phyloP scores from a whole-genome alignment of 2,329 filamentous ascomycete species.

The Endocalyx cinctus region DNA sequence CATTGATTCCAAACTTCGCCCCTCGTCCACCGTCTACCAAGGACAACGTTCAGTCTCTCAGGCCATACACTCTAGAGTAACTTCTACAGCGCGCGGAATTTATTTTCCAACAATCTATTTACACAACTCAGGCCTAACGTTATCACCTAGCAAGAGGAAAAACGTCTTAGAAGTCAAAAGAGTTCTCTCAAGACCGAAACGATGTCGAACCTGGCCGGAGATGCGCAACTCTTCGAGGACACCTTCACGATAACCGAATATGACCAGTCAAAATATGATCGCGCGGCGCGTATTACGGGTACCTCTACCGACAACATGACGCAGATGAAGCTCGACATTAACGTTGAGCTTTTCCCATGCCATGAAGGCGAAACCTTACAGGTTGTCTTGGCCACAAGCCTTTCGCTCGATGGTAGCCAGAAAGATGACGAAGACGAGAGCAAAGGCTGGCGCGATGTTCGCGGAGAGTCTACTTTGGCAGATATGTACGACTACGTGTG shows the following conservation, averaged over 20 bases:
- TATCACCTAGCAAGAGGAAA: too few species aligned
- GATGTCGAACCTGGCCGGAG: slow-evolving; percentile 61
- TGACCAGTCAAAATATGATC: slow-evolving; percentile 89
- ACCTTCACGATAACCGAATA: slow-evolving; percentile 76
- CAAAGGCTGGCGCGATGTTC: slow-evolving; percentile 77
- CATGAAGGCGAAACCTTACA: slow-evolving; percentile 70
- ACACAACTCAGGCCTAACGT: too few species aligned
- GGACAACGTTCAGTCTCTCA: too few species aligned
- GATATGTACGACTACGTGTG: slow-evolving; percentile 87
- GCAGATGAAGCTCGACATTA: slow-evolving; percentile 83
- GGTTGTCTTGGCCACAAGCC: slow-evolving; percentile 76
- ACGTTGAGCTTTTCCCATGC: slow-evolving; percentile 85
- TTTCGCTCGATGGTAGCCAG: slow-evolving; percentile 73
- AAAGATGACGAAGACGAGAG: slow-evolving; percentile 33
- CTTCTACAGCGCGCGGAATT: too few species aligned
- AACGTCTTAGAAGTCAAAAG: slow-evolving; percentile 6
- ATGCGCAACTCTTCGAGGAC: slow-evolving; percentile 91
- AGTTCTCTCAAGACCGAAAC: too few species aligned
- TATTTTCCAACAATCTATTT: too few species aligned
- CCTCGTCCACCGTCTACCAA: too few species aligned
- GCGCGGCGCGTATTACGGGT: slow-evolving; percentile 79
- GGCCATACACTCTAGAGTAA: too few species aligned
- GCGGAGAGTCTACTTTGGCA: slow-evolving; percentile 58
- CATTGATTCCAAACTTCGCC: too few species aligned
- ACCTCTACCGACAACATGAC: slow-evolving; percentile 71